Conservation (phyloP, 768 basidiomycete species). For the Gyrodon lividus region DNA sequence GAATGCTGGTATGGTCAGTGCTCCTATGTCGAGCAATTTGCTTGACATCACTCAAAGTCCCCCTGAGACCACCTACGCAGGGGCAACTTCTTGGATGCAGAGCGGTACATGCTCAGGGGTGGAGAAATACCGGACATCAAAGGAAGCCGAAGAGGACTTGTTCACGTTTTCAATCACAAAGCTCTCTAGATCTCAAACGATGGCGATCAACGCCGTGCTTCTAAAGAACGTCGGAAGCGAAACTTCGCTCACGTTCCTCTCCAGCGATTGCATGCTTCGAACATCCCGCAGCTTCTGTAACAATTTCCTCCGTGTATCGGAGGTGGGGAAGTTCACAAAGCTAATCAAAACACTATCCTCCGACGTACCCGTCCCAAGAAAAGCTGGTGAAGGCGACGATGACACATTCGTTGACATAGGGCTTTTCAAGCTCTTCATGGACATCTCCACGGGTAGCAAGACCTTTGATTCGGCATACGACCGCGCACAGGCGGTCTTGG, state of each 20-base stretch:
- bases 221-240: not conserved
- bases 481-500: not conserved
- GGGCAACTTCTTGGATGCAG: no score
- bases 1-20: no score
- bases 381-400: not conserved
- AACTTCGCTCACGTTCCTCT: slow-evolving; percentile 4
- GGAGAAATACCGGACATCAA: slow-evolving; percentile 1
- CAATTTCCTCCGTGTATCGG: not conserved
- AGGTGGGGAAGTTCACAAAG: not conserved
- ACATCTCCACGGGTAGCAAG: not conserved
- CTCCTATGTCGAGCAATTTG: not conserved
- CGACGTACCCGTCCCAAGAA: not conserved
- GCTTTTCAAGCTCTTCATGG: slow-evolving; percentile 7
- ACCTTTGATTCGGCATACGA: not conserved
- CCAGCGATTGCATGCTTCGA: slow-evolving; percentile 2
- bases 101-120: not conserved
- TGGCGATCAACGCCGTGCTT: slow-evolving; percentile 1
- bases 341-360: not conserved
- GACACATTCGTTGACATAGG: slow-evolving; percentile 1
- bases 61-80: not conserved
- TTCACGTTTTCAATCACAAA: slow-evolving; percentile 33
- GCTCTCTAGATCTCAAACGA: slow-evolving; percentile 12
- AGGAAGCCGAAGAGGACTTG: slow-evolving; percentile 16
- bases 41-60: not conserved
- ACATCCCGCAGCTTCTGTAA: slow-evolving; percentile 1